phyloP scores from a whole-genome alignment of 352 stramenopile species.

The Pythium phragmitis region DNA sequence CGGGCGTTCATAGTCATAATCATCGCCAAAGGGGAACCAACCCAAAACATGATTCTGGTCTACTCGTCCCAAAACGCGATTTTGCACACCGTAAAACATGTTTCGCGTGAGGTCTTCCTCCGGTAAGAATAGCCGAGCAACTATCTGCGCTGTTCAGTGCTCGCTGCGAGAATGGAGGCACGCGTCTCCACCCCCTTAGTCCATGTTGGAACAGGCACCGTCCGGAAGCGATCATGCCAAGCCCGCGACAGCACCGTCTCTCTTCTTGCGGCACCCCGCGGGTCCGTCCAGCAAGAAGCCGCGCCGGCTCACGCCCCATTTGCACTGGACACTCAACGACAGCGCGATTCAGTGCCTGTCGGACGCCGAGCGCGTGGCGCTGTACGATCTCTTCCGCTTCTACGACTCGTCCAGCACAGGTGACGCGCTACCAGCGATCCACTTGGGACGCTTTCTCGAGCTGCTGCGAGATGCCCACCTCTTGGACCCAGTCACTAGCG shows the following conservation, averaged over 20 bases:
- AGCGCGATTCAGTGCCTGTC: slow-evolving; percentile 32
- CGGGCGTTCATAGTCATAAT: too few relatives aligned
- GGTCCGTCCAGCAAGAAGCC: not conserved
- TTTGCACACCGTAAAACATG: too few relatives aligned
- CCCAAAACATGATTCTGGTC: too few relatives aligned
- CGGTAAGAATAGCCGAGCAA: too few relatives aligned
- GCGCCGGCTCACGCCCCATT: slow-evolving; percentile 33
- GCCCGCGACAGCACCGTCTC: slow-evolving; percentile 15
- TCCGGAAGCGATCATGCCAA: slow-evolving; percentile 1
- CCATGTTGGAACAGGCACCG: too few relatives aligned
- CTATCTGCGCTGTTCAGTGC: too few relatives aligned
- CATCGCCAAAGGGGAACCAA: too few relatives aligned
- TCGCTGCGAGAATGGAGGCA: too few relatives aligned
- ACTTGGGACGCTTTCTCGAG: slow-evolving; percentile 39
- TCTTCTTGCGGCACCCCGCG: not conserved
- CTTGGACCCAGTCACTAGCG: slow-evolving; percentile 5
- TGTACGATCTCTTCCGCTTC: slow-evolving; percentile 59
- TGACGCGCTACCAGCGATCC: slow-evolving; percentile 50
- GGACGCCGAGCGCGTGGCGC: slow-evolving; percentile 29
- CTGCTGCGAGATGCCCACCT: slow-evolving; percentile 43
- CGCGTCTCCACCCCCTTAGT: too few relatives aligned
- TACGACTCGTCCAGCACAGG: slow-evolving; percentile 55
- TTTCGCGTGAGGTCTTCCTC: too few relatives aligned
- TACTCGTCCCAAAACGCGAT: too few relatives aligned
- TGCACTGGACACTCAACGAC: slow-evolving; percentile 61